Evolutionary conservation across 208 protist genomes (phyloP), one percentile per base, ranked within the genome.

Genomic region (Acanthamoeba castellanii): DNA sequence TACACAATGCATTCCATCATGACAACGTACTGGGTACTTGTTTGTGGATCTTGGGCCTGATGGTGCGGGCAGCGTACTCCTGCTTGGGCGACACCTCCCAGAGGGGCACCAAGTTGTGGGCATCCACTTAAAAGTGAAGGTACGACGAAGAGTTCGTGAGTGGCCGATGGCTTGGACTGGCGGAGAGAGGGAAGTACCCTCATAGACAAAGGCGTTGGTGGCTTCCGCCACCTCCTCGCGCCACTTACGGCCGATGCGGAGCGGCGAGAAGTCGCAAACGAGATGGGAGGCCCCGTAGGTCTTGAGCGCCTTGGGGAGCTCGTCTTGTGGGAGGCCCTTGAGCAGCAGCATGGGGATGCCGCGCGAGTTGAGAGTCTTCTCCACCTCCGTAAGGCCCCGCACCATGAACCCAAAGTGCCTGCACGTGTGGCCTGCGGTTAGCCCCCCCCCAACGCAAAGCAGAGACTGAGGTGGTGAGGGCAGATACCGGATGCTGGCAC

Each of bases 21-120:
- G 64, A 13, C n/a, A 32, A 27, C 55, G 42, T 81, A 81, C 72
- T 34, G 18, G 84, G 87, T n/a, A 95, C 45, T 37, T 81, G 37
- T 20, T 68, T 59, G 34, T 57, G 87, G 70, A 97, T 95, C 93
- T 97, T 97, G 34, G 66, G 66, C 3, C 96, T 68, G 20, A 97
- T 84, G 30, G 96, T 97, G 13, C 95, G 68, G 30, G 96, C 96
- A 11, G 94, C 96, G 22, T 96, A 95, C 91, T 97, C 95, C 45
- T 95, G 95, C 64, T 97, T 97, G 18, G 81, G 32, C 9, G 92
- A 95, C 16, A 95, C 94, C 6, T 59, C 64, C 96, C 96, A 97
- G 18, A 95, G 57, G 0, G 96, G 96, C 59, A 97, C 95, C 25
- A 97, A 32, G 6, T 96, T 96, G 50, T 96, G 95, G 37, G 95